These are phyloP conservation scores for Rossbeevera mucosa DNA, from an alignment of 768 basidiomycete species.

Conservation along the genomic window DNA sequence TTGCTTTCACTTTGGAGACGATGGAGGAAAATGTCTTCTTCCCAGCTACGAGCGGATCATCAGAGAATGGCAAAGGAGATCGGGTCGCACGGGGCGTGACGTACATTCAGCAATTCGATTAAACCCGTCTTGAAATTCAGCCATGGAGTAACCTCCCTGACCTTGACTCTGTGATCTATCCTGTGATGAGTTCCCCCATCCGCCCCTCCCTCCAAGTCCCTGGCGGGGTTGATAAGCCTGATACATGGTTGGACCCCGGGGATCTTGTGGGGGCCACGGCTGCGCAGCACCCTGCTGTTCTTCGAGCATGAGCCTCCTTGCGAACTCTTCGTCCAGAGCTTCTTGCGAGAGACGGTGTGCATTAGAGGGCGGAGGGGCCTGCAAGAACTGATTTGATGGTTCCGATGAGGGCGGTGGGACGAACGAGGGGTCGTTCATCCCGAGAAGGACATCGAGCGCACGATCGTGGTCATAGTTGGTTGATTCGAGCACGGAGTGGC, in stretches of 20 bases:
- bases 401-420: conserved; percentile 20
- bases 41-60: conserved; percentile 43
- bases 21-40: conserved; percentile 73
- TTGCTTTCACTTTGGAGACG: conserved; percentile 75
- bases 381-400: background rate
- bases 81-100: conserved; percentile 22
- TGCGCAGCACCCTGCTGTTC: conserved; percentile 36
- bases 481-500: conserved; percentile 68
- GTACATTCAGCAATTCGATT: conserved; percentile 73
- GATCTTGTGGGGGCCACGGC: conserved; percentile 15
- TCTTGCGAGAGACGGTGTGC: conserved; percentile 42
- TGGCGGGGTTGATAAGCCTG: conserved; percentile 25
- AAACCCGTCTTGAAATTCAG: conserved; percentile 72
- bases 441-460: conserved; percentile 72
- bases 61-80: background rate
- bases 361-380: conserved; percentile 23
- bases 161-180: conserved; percentile 12
- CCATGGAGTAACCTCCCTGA: conserved; percentile 44
- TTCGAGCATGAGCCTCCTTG: conserved; percentile 65
- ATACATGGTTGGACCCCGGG: conserved; percentile 11
- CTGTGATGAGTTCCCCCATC: conserved; percentile 5
- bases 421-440: conserved; percentile 84
- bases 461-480: conserved; percentile 66
- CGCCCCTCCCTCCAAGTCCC: conserved; percentile 7
- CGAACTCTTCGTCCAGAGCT: conserved; percentile 76